These are phyloP conservation scores for Xerophyta viscosa DNA, from an alignment of 106 monocot genomes.

Conservation along the genomic window DNA sequence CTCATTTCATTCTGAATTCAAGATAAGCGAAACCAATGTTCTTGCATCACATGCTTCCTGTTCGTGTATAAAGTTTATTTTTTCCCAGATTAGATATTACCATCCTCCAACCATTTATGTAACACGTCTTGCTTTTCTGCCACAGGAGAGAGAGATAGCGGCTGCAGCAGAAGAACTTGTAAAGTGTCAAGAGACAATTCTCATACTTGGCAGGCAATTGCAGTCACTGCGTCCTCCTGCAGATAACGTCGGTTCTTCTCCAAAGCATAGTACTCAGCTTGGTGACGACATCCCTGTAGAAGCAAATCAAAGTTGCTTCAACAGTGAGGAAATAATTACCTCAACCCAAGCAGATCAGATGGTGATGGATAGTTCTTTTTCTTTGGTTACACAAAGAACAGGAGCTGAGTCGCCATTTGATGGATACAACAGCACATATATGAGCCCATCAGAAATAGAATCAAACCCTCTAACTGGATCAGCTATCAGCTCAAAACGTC, in stretches of 20 bases:
- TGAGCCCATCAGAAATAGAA: slow-evolving; percentile 39
- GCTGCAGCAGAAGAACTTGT: slow-evolving; percentile 35
- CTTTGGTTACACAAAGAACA: slow-evolving; percentile 4
- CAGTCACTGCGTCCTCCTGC: slow-evolving; percentile 20
- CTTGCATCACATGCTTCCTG: too few relatives aligned
- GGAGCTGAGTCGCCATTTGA: slow-evolving; percentile 40
- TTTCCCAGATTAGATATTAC: too few relatives aligned
- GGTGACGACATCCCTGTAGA: slow-evolving; percentile 9
- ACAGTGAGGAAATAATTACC: not conserved
- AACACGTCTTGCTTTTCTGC: not conserved
- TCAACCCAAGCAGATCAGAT: slow-evolving; percentile 1
- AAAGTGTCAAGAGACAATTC: slow-evolving; percentile 36
- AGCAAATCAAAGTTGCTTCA: not conserved
- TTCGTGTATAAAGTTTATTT: too few relatives aligned
- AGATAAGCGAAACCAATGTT: too few relatives aligned
- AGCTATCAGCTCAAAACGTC: slow-evolving; percentile 27
- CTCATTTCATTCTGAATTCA: too few relatives aligned
- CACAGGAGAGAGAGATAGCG: slow-evolving; percentile 31
- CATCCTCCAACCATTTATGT: too few relatives aligned
- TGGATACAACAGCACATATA: slow-evolving; percentile 31
- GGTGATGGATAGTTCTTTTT: slow-evolving; percentile 8
- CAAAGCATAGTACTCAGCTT: not conserved
- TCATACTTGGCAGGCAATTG: slow-evolving; percentile 27
- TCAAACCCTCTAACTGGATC: slow-evolving; percentile 23
- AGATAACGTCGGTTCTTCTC: slow-evolving; percentile 2